Conservation (phyloP, 257 asterid genomes). For the Penstemon barbatus region DNA sequence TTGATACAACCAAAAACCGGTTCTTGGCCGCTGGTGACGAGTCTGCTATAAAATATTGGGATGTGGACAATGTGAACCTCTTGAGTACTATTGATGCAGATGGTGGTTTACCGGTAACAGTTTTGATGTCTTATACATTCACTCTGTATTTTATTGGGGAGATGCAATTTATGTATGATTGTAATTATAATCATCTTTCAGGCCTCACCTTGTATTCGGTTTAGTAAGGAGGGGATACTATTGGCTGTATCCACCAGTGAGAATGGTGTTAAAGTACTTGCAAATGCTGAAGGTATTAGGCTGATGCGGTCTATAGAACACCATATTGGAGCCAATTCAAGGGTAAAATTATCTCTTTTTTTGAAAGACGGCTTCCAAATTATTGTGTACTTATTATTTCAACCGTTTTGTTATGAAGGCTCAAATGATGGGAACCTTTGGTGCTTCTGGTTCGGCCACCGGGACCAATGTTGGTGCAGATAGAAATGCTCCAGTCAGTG, state of each 20-base stretch:
- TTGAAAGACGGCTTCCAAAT: neutral
- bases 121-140: conserved; percentile 17
- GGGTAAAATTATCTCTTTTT: conserved; percentile 35
- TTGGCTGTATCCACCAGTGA: conserved; percentile 69
- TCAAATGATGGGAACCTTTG: conserved; percentile 36
- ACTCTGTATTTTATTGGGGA: neutral
- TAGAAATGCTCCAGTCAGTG: conserved; percentile 40
- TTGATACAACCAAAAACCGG: conserved; percentile 61
- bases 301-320: conserved; percentile 39
- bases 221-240: conserved; percentile 59
- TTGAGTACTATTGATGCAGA: conserved; percentile 52
- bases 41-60: conserved; percentile 63
- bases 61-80: conserved; percentile 57
- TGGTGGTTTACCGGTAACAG: conserved; percentile 61
- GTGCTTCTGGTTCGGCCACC: conserved; percentile 49
- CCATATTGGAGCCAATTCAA: conserved; percentile 41
- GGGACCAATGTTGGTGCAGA: conserved; percentile 41
- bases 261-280: conserved; percentile 61
- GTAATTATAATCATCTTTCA: conserved; percentile 32
- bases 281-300: conserved; percentile 50
- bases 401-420: conserved; percentile 35
- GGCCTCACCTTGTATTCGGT: conserved; percentile 73
- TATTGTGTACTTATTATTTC: conserved; percentile 11
- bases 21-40: conserved; percentile 77
- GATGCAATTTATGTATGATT: conserved; percentile 10